Evolutionary conservation across 2,329 filamentous ascomycete genomes (phyloP), one percentile per base, ranked within the genome.

Genomic region (Sporothrix pseudoabietina): DNA sequence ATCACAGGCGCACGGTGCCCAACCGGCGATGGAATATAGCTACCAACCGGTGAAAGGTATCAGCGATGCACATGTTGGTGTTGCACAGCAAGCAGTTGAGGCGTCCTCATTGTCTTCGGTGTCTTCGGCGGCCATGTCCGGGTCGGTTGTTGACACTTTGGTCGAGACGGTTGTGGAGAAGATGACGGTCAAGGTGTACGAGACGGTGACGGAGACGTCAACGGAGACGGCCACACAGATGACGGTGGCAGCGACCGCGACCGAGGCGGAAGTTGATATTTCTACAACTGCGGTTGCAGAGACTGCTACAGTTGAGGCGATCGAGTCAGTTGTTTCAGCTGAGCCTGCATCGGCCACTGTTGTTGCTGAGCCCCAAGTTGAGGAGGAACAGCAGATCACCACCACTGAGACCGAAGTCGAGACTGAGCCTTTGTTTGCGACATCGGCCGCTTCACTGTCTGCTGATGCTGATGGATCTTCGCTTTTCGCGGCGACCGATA

Each of bases 191-290:
- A 72, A 72, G 59, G 77, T 78, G 22, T 76, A 74, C 68, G 74
- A 78, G 74, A 78, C 77, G 7, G 75, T 78, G 74, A 78, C 77
- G 4, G 74, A 78, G 72, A 78, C 77, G 16, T 73, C 77, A 69
- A 78, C 76, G 4, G 77, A 78, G 30, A 75, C 75, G 8, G 71
- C 76, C 3, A 79, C 77, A 14, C 71, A 74, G 69, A 74, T 47
- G 19, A 44, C 65, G 14, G 39, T n/a, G 1, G 68, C 26, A 54
- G 49, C 70, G 9, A 52, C 26, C 39, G 14, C 63, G 5, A 39
- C 69, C 3, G 32, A 69, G 61, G n/a, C n/a, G 14, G 2, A 39
- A 5, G 16, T 68, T 10, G 47, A 68, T 12, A 26, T 52, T 22
- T n/a, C 44, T 19, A 4, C n/a, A 26, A 52, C 61, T 3, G 72